These are phyloP conservation scores for Saccharomycopsis hybrid DNA, from an alignment of 1,139 yeast genomes.

Conservation along the genomic window DNA sequence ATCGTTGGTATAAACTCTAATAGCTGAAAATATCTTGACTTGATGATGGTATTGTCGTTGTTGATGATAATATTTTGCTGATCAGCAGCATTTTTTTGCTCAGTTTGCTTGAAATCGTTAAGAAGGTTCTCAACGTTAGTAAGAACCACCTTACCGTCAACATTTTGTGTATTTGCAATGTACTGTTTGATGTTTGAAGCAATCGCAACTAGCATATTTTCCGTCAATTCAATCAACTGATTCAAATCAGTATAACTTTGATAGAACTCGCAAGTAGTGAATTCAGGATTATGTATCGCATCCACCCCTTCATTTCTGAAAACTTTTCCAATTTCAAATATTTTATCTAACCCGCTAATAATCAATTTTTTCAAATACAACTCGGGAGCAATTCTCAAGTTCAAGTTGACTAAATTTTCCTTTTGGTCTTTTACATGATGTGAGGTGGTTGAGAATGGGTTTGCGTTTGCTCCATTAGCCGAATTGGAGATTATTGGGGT, in stretches of 20 bases:
- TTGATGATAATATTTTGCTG: not conserved
- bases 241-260: slow-evolving; percentile 68
- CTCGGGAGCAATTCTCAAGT: slow-evolving; percentile 88
- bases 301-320: slow-evolving; percentile 94
- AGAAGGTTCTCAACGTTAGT: not conserved
- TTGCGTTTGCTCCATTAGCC: slow-evolving; percentile 87
- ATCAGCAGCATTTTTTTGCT: not conserved
- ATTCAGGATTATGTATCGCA: slow-evolving; percentile 91
- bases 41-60: slow-evolving; percentile 6
- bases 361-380: slow-evolving; percentile 82
- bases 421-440: slow-evolving; percentile 35
- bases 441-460: slow-evolving; percentile 63
- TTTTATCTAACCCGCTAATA: slow-evolving; percentile 76
- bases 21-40: slow-evolving; percentile 30
- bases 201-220: slow-evolving; percentile 44
- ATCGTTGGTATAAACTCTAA: slow-evolving; percentile 59
- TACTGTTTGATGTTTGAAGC: slow-evolving; percentile 25
- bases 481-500: slow-evolving; percentile 74
- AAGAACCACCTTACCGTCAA: not conserved
- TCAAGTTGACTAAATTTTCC: slow-evolving; percentile 30
- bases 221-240: slow-evolving; percentile 62
- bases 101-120: not conserved
- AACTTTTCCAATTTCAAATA: slow-evolving; percentile 79
- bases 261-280: slow-evolving; percentile 89
- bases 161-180: not conserved